Evolutionary conservation across 345 rosid species (phyloP), one percentile per base, ranked within the genome.

Genomic region (Cardamine occulta): DNA sequence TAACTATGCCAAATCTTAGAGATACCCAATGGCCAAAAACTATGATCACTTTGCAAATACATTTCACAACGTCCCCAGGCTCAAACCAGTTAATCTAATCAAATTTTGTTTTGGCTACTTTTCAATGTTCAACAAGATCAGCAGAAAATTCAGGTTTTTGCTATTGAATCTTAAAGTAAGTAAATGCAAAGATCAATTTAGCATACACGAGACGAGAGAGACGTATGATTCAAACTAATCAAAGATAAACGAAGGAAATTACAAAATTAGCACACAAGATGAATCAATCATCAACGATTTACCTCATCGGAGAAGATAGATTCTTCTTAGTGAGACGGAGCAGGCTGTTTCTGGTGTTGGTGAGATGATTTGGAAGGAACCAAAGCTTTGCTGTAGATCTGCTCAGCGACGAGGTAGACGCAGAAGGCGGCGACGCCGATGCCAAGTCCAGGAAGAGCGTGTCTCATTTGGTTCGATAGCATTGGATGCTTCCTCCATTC

Each of bases 401-500:
- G 97, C 81, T 94, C 98, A 35, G 92, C 97, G 39, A 91, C 89
- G 39, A 89, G 88, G 70, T 94, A 94, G 53, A 91, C 79, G 65
- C 96, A 87, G 62, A 94, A 94, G 81, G 97, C 97, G 7, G 85
- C 95, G 66, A 94, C 84, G 13, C 90, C 96, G 84, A 88, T 88
- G 31, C 98, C 97, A 34, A 91, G 89, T 0, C 96, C 97, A 0
- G 98, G 97, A 57, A 85, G 79, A 65, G 97, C 96, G 79, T 91
- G 91, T 32, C 92, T 93, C 76, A 90, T 80, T 72, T 94, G 96
- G 11, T 93, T 94, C 12, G 82, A 39, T 2, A 94, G 85, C 91
- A 86, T 88, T 45, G 98, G 98, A 58, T 94, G 98, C 85, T 82
- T 94, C 84, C 97, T 84, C 98, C 96, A 91, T 66, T 84, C 86